Base-by-base conservation (phyloP, 352 stramenopile species). In the Blastocystis sp. region DNA sequence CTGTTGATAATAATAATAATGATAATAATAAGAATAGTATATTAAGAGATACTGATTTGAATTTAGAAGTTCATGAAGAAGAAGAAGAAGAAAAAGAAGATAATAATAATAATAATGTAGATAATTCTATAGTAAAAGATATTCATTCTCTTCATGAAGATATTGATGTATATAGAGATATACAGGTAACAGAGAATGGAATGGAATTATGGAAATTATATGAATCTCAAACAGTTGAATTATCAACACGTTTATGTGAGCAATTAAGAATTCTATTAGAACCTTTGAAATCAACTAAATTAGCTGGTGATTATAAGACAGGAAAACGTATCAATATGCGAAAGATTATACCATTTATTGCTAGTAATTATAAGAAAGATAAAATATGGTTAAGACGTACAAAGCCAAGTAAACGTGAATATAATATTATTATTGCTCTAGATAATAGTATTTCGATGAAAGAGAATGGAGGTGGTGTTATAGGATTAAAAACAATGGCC, bases 301-400 rank as follows among this genome's bases (percentile, higher is more conserved):
- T 97, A 10, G 39, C 34, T n/a, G 91, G 91, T 7, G 90, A 98
- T 67, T 99, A 97, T 70, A 78, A 91, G 2, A 96, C 88, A 6
- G 91, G 91, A 30, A 99, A 99, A 72, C 76, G 91, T 48, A 95
- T 99, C 64, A 98, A 98, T 69, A 99, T 99, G 91, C 88, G 93
- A 57, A 91, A 93, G 58, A 91, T 99, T 45, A 98, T 99, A 73
- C 80, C 86, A 24, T 99, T 98, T 75, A 96, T 99, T 65, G 91
- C 93, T n/a, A 94, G 79, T 66, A 85, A 93, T 58, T 99, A 96
- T 73, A 77, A 90, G 25, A 98, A 97, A 70, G 93, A 99, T 73
- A 97, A 97, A 71, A 99, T 99, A 67, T 99, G 91, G 91, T 76
- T 99, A 48, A 78, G 90, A 24, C 77, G 92, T 34, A 98, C 88